These are phyloP conservation scores for Ceratocystis eucalypticola DNA, from an alignment of 2,329 filamentous ascomycete species.

Conservation along the genomic window DNA sequence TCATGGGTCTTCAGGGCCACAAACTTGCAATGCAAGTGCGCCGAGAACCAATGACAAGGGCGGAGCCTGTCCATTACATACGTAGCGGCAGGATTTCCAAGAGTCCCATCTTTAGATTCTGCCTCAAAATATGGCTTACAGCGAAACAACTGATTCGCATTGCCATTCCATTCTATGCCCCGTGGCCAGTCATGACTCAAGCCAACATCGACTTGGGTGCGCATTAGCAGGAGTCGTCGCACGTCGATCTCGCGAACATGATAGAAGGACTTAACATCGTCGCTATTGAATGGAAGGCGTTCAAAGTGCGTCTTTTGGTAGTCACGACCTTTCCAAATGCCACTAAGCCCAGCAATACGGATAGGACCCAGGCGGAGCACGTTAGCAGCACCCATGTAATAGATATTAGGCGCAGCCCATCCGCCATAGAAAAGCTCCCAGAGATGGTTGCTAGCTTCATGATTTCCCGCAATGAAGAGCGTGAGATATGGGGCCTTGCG, in stretches of 20 bases:
- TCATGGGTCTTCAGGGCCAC: slow-evolving; percentile 50
- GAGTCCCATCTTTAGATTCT: slow-evolving; percentile 59
- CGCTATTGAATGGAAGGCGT: slow-evolving; percentile 65
- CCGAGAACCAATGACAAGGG: slow-evolving; percentile 82
- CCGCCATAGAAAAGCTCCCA: slow-evolving; percentile 93
- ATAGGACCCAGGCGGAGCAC: slow-evolving; percentile 71
- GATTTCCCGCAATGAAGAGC: slow-evolving; percentile 86
- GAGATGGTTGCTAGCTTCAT: slow-evolving; percentile 81
- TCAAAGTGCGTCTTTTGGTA: slow-evolving; percentile 76
- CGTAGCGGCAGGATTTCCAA: slow-evolving; percentile 70
- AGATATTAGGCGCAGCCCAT: slow-evolving; percentile 94
- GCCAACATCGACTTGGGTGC: slow-evolving; percentile 80
- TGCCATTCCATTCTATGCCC: slow-evolving; percentile 64
- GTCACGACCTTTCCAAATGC: slow-evolving; percentile 88
- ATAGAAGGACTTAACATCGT: slow-evolving; percentile 71
- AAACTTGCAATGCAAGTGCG: slow-evolving; percentile 85
- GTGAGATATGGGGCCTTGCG: slow-evolving; percentile 74
- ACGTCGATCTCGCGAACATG: slow-evolving; percentile 81
- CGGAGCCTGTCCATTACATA: slow-evolving; percentile 69
- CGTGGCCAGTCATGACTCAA: slow-evolving; percentile 94
- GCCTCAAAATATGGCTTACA: slow-evolving; percentile 61
- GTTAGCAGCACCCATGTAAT: slow-evolving; percentile 89
- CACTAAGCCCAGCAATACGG: slow-evolving; percentile 77
- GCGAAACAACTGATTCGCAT: slow-evolving; percentile 53
- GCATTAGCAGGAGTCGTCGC: slow-evolving; percentile 73